Base-by-base conservation (phyloP, 805 yeast genomes). In the Kurtzmaniella fragi region DNA sequence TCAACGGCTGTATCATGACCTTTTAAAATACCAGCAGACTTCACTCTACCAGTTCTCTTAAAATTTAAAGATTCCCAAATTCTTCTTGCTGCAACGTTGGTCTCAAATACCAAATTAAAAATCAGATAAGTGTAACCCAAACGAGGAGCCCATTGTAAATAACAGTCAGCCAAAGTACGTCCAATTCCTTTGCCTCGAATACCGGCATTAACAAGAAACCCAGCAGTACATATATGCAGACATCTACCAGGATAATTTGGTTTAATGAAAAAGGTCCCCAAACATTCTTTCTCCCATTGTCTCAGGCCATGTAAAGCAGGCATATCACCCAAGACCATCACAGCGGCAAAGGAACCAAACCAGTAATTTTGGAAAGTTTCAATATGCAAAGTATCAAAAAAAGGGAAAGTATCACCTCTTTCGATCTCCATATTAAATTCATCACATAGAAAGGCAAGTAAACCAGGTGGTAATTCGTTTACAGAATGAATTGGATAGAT, bases 171-270 rank as follows among this genome's bases (percentile, higher is more conserved):
- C 44, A 93, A 59, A 0, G 93, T 84, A 40, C 82, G 70, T 4
- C 98, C 99, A 20, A 93, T 86, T 4, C 97, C 96, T 56, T 84
- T 86, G 17, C 91, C 89, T 51, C 99, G 69, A 49, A 87, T 87
- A 47, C 95, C 95, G 3, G 95, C 93, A 59, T 91, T 89, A 2
- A 91, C 98, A 28, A 91, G 64, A 50, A 91, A 84, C 15, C 83
- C 82, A 1, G 87, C 95, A 0, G 95, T 85, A 50, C 95, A 89
- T n/a, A 93, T 82, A 55, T 91, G 97, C 0, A 95, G 80, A 14
- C 93, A 83, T 33, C 98, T 69, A 2, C 98, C 98, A 0, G 97
- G 96, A 55, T 82, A 91, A 52, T 87, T 84, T 2, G 97, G 93
- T 47, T 84, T 84, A 44, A 91, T 73, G 56, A 75, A 81, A 54